Percentiles rank a stretch among this genome's conserved stretches.
These are phyloP conservation scores for Puccinellia tenuiflora DNA, from an alignment of 176 grass and related monocot species.

Conservation along the genomic window DNA sequence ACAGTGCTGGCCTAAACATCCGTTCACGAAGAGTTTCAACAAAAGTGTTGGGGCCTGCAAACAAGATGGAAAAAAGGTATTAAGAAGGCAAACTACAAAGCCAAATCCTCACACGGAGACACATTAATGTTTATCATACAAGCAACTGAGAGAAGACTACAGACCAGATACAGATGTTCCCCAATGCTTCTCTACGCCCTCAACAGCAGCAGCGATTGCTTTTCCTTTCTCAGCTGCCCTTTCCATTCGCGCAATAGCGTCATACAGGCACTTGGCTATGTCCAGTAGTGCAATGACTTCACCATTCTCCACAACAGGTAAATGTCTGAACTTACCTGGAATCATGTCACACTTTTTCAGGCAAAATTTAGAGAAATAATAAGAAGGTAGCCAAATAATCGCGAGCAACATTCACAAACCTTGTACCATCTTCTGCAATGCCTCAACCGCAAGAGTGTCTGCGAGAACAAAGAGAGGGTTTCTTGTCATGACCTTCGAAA, in stretches of 20 bases:
- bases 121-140: neutral
- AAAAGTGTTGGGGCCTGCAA: constrained; percentile 90
- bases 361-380: neutral
- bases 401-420: constrained; percentile 33
- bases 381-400: neutral
- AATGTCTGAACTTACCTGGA: constrained; percentile 96
- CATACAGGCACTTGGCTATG: constrained; percentile 98
- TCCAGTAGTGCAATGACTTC: constrained; percentile 94
- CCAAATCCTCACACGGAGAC: neutral
- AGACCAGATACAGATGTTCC: constrained; percentile 70
- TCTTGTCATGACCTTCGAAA: constrained; percentile 95
- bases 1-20: constrained; percentile 88
- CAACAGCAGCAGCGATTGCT: constrained; percentile 91
- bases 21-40: constrained; percentile 85
- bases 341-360: constrained; percentile 19
- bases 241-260: constrained; percentile 97
- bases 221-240: constrained; percentile 98
- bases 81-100: neutral
- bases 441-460: constrained; percentile 86
- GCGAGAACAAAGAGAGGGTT: constrained; percentile 88
- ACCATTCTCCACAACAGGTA: constrained; percentile 93
- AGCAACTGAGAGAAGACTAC: neutral
- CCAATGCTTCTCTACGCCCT: constrained; percentile 95
- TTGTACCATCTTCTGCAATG: constrained; percentile 99
- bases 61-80: constrained; percentile 8